Conservation (phyloP, 2,329 filamentous ascomycete genomes). For the Pleurostoma richardsiae region DNA sequence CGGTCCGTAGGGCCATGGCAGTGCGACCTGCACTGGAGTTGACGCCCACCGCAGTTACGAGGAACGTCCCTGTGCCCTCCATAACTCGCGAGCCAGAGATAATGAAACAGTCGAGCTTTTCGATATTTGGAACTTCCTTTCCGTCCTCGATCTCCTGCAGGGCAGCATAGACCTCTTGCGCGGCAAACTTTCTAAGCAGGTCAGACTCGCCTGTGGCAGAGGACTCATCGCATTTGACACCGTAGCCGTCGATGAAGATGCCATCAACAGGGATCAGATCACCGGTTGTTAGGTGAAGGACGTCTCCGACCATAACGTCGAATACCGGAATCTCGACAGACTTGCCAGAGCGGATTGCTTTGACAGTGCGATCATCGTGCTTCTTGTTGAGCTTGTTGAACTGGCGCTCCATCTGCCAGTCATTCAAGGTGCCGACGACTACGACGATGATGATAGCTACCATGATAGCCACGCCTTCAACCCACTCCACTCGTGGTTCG, state of each 20-base stretch:
- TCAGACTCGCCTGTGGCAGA: constrained; percentile 72
- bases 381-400: constrained; percentile 58
- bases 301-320: constrained; percentile 64
- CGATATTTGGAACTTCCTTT: constrained; percentile 10
- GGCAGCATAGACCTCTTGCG: constrained; percentile 51
- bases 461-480: constrained; percentile 63
- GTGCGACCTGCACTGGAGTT: constrained; percentile 51
- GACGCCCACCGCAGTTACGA: constrained; percentile 49
- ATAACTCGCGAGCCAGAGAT: constrained; percentile 52
- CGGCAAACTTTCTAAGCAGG: constrained; percentile 61
- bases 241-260: constrained; percentile 54
- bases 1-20: constrained; percentile 49
- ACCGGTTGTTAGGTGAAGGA: constrained; percentile 64
- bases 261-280: constrained; percentile 69
- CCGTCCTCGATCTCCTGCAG: constrained; percentile 47
- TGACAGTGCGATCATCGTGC: constrained; percentile 61
- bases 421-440: constrained; percentile 57
- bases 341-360: constrained; percentile 62
- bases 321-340: constrained; percentile 58
- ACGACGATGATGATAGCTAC: constrained; percentile 62
- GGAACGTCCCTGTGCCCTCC: constrained; percentile 47
- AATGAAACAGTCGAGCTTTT: constrained; percentile 52
- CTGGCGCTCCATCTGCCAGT: constrained; percentile 64
- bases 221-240: constrained; percentile 63
- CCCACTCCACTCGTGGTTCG: constrained; percentile 53